Evolutionary conservation across 106 monocot species (phyloP), one percentile per base, ranked within the genome.

Genomic region (Allium fistulosum): DNA sequence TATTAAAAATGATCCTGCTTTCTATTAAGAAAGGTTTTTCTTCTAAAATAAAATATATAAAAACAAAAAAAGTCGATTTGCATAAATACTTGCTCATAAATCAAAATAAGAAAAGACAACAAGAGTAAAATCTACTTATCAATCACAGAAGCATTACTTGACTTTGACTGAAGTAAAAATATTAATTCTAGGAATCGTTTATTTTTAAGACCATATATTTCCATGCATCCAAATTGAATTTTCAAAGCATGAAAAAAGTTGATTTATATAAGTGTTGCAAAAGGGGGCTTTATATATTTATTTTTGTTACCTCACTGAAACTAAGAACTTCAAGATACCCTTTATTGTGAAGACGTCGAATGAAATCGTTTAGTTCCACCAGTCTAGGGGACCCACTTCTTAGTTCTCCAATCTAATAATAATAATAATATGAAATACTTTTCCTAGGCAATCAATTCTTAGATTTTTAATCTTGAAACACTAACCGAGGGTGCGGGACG

Each of bases 321-420:
- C 99, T 93, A 45, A 93, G 87, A 82, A 99, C 83, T 10, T 99
- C 87, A 76, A 93, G 77, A 67, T 81, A 49, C 57, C 87, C 84
- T 75, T 90, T 90, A 17, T 75, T 99, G 66, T 87, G 72, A 59
- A 84, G 90, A 17, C 71, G 74, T 6, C 99, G 82, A 68, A 90
- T 55, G 67, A 93, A 87, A 49, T 99, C 99, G 80, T 99, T 99
- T 46, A 99, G 77, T 76, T 99, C 99, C 65, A 90, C 64, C 60
- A 99, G 71, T 79, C 83, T 87, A 62, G 90, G 90, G 64, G 99
- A 90, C 57, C 99, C 99, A 72, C 99, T 99, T 79, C 99, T 86
- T 59, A 99, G 71, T 69, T 99, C 99, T 48, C 87, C 90, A 58
- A 99, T 92, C 99, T 99, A 74, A 13, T 70, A 71, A 51, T 48